A percentile compares a stretch with the other conserved stretches of the same genome.
Evolutionary conservation across 2,329 filamentous ascomycete genomes (phyloP).

Genomic region (Aureobasidium sp.): DNA sequence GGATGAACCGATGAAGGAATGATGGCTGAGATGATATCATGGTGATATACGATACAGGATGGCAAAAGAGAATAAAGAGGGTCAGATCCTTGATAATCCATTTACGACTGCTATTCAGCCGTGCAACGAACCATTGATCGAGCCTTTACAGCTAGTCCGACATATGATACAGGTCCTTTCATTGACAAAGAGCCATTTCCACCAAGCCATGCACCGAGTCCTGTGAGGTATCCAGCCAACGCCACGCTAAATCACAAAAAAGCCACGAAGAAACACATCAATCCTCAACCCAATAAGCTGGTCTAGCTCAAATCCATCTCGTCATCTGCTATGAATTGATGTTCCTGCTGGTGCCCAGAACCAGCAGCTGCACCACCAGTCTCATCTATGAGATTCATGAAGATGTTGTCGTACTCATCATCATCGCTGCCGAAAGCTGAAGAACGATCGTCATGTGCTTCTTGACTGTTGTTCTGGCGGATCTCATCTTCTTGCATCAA

Average conservation of each 20-base stretch:
- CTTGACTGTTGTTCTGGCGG: constrained; percentile 8
- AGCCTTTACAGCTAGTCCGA: background rate
- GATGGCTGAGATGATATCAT: background rate
- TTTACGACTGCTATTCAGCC: background rate
- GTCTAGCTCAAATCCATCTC: constrained; percentile 28
- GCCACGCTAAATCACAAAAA: constrained; percentile 7
- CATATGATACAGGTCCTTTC: background rate
- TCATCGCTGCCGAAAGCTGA: constrained; percentile 41
- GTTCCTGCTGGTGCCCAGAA: constrained; percentile 16
- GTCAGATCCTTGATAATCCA: background rate
- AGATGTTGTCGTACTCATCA: constrained; percentile 55
- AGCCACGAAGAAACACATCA: background rate
- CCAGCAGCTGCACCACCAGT: constrained; percentile 24
- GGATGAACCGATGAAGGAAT: background rate
- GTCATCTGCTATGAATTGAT: constrained; percentile 31
- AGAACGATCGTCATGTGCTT: constrained; percentile 13
- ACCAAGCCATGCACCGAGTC: background rate
- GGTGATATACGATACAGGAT: background rate
- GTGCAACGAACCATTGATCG: background rate
- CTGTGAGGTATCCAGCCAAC: constrained; percentile 2
- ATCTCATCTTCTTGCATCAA: constrained; percentile 31
- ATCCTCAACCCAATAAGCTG: background rate
- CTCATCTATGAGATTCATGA: constrained; percentile 58
- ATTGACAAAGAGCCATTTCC: background rate
- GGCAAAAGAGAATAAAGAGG: background rate